These are phyloP conservation scores for Suillus decipiens DNA, from an alignment of 768 basidiomycete species.

Conservation along the genomic window DNA sequence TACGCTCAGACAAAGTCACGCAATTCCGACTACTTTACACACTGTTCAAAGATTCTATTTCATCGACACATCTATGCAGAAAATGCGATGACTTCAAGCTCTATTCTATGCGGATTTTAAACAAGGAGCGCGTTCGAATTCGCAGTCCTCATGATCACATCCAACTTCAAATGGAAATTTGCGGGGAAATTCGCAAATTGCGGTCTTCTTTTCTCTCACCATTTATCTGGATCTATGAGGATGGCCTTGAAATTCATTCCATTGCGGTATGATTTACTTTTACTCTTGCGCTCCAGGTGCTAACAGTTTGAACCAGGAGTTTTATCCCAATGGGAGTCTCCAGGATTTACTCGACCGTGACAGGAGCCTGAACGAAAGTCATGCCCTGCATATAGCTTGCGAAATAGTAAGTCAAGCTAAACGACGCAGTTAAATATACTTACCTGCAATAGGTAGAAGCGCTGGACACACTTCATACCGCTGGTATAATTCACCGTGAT, in stretches of 20 bases:
- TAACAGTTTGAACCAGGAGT: conserved; percentile 31
- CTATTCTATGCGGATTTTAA: conserved; percentile 33
- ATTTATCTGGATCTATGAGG: conserved; percentile 43
- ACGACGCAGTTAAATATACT: background rate
- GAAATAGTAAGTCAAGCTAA: conserved; percentile 45
- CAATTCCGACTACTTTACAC: conserved; percentile 39
- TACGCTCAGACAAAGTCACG: conserved; percentile 19
- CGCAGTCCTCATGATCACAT: conserved; percentile 19
- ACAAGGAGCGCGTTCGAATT: conserved; percentile 15
- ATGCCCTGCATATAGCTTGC: conserved; percentile 45
- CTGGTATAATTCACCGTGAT: conserved; percentile 48
- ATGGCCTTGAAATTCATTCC: conserved; percentile 39
- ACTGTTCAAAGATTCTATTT: conserved; percentile 9
- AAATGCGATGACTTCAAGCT: conserved; percentile 33
- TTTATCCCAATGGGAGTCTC: conserved; percentile 34
- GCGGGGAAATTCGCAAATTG: conserved; percentile 38
- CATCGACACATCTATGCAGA: conserved; percentile 23
- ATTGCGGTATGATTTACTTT: conserved; percentile 37
- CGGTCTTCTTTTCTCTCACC: conserved; percentile 39
- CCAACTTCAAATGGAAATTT: conserved; percentile 34
- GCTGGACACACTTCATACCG: conserved; percentile 44
- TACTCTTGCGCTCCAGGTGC: conserved; percentile 10
- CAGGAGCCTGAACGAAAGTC: conserved; percentile 37
- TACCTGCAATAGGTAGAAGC: conserved; percentile 35
- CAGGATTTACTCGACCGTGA: conserved; percentile 31